Conservation (phyloP, 495 filamentous ascomycete genomes). For the Barbatosphaeria neglecta region DNA sequence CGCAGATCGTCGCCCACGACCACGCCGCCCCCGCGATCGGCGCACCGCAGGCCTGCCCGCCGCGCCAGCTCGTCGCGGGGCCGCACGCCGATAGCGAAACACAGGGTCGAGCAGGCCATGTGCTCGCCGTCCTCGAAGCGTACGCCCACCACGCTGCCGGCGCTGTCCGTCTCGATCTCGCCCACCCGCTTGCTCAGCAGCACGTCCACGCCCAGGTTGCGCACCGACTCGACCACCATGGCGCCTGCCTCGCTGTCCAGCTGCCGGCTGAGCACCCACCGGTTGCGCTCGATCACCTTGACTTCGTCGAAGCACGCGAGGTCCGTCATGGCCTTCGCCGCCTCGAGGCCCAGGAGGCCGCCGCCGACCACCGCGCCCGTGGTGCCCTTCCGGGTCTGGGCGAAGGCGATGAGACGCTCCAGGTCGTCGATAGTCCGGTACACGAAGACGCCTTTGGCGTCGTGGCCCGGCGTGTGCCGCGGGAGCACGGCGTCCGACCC, state of each 20-base stretch:
- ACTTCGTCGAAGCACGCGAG: conserved; percentile 66
- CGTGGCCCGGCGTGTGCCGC: conserved; percentile 66
- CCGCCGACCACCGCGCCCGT: conserved; percentile 81
- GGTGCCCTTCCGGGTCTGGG: conserved; percentile 50
- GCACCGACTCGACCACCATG: conserved; percentile 77
- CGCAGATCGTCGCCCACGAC: conserved; percentile 57
- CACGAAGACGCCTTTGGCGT: conserved; percentile 86
- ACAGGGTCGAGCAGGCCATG: conserved; percentile 74
- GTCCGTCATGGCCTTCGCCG: conserved; percentile 92
- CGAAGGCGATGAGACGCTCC: conserved; percentile 67
- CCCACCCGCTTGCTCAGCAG: conserved; percentile 68
- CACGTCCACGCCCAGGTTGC: conserved; percentile 72
- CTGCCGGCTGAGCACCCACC: conserved; percentile 81
- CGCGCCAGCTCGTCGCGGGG: conserved; percentile 73
- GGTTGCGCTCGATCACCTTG: conserved; percentile 76
- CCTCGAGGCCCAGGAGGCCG: conserved; percentile 80
- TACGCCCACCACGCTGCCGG: conserved; percentile 62
- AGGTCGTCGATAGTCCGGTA: conserved; percentile 85
- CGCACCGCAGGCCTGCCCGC: conserved; percentile 60
- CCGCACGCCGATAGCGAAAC: conserved; percentile 87
- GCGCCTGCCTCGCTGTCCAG: conserved; percentile 74
- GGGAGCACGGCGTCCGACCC: conserved; percentile 86
- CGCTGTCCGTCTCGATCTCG: conserved; percentile 54
- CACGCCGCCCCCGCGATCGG: conserved; percentile 65
- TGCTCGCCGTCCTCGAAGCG: conserved; percentile 75